Conservation (phyloP, 2,329 filamentous ascomycete genomes). For the Cladophialophora psammophila region DNA sequence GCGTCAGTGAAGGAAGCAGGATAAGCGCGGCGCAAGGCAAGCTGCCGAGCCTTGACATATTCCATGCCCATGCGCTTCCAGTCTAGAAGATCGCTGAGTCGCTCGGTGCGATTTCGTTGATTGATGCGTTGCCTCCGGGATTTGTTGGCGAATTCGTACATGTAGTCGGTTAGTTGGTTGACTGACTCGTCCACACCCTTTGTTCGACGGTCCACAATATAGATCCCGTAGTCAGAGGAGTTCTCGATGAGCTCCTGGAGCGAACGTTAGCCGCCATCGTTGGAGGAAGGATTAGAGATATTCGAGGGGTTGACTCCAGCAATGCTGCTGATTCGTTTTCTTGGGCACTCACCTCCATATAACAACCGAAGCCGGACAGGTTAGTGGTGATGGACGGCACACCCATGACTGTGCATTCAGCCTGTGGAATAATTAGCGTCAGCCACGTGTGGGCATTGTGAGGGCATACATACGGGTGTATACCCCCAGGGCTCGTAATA, state of each 20-base stretch:
- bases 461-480: slow-evolving; percentile 61
- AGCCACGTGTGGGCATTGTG: background rate
- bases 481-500: slow-evolving; percentile 99
- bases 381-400: slow-evolving; percentile 98
- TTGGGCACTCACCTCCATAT: slow-evolving; percentile 74
- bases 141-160: slow-evolving; percentile 94
- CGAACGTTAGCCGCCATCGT: background rate
- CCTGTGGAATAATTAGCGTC: slow-evolving; percentile 1
- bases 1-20: slow-evolving; percentile 79
- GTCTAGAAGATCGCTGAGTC: slow-evolving; percentile 91
- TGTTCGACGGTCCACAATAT: slow-evolving; percentile 93
- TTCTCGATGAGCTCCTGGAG: slow-evolving; percentile 86
- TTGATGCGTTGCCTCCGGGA: slow-evolving; percentile 97
- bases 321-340: background rate
- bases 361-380: slow-evolving; percentile 95
- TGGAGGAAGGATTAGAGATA: background rate
- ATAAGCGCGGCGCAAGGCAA: slow-evolving; percentile 90
- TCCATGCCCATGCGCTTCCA: slow-evolving; percentile 99
- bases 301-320: background rate
- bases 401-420: slow-evolving; percentile 98
- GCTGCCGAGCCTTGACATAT: slow-evolving; percentile 95
- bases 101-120: slow-evolving; percentile 95
- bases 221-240: slow-evolving; percentile 96
- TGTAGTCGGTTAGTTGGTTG: slow-evolving; percentile 88
- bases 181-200: slow-evolving; percentile 98